Evolutionary conservation across 352 stramenopile species (phyloP), one percentile per base, ranked within the genome.

Genomic region (Phytophthora cryptogea): DNA sequence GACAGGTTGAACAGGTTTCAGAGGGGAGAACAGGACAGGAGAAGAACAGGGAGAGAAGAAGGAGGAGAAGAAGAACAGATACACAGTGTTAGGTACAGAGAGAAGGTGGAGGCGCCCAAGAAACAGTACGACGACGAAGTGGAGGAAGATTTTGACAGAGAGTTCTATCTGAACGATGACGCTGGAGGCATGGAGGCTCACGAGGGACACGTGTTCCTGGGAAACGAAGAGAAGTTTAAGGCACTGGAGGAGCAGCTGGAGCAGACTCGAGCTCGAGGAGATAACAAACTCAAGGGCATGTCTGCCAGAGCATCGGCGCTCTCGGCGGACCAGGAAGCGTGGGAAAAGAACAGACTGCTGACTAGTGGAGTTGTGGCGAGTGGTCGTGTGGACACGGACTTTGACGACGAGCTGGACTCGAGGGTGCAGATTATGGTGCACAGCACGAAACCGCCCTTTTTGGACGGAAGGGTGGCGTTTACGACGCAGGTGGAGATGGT

Each of bases 391-490:
- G 88, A 78, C 36, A 95, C 89, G 1, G 88, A 95, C 36, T 96
- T 97, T 63, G 95, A 95, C 47, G 90, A 97, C n/a, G 96, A 99
- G 63, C 72, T 98, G 47, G 96, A 99, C 66, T 78, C 86, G 56
- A 84, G 97, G 16, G 93, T 99, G 39, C 93, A 97, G 57, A 86
- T 99, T 32, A 90, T 99, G 68, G 97, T 99, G 37, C 97, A 99
- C 78, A 98, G 95, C 72, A 97, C 98, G 7, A 98, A 98, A 72
- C 97, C 97, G 11, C 97, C 97, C 23, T 99, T 99, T 68, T 73
- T 99, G 42, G 88, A 97, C 55, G 97, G 95, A 11, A 77, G 92
- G 36, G 92, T 98, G 41, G 74, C 81, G 27, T 99, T 99, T 74
- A 98, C 94, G 42, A 98, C 87, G 26, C 87, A 99, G 69, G 70